Percentiles rank a stretch among this genome's conserved stretches.
These are phyloP conservation scores for Glaciozyma martinii DNA, from an alignment of 768 basidiomycete species.

Conservation along the genomic window DNA sequence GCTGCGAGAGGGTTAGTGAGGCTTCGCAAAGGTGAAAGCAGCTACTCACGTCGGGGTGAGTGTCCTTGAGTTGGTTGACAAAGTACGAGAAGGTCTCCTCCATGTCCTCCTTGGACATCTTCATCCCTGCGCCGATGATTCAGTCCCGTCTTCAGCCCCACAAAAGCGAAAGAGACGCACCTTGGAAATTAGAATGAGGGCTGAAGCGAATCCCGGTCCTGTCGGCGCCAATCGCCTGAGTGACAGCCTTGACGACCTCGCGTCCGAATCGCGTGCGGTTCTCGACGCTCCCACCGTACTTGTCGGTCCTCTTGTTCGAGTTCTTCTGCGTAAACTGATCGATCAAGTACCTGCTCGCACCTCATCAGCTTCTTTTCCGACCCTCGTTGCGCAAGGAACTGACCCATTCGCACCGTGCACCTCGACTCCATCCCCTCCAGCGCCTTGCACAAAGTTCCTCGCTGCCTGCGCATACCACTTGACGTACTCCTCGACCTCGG, in stretches of 20 bases:
- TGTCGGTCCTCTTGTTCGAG: conserved; percentile 40
- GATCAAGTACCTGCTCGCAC: conserved; percentile 3
- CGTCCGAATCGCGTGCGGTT: conserved; percentile 52
- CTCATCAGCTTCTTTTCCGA: background rate
- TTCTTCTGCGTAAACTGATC: conserved; percentile 30
- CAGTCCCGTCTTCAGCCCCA: background rate
- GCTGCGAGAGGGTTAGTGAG: conserved; percentile 41
- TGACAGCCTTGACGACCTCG: conserved; percentile 51
- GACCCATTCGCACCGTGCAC: conserved; percentile 45
- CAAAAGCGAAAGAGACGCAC: background rate
- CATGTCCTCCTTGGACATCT: conserved; percentile 13
- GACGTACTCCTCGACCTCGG: conserved; percentile 45
- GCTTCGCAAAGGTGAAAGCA: too few relatives aligned
- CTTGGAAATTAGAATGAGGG: conserved; percentile 38
- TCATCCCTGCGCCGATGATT: conserved; percentile 16
- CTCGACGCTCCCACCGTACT: conserved; percentile 59
- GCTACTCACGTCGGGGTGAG: conserved; percentile 45
- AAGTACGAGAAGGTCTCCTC: conserved; percentile 40
- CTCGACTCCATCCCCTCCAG: conserved; percentile 64
- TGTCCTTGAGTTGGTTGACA: conserved; percentile 46
- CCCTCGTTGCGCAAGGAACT: conserved; percentile 37
- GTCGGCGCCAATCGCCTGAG: conserved; percentile 49
- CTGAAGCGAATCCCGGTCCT: conserved; percentile 52
- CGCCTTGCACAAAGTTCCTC: conserved; percentile 47
- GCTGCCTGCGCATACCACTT: conserved; percentile 51